Percentiles rank a stretch among this genome's conserved stretches.
phyloP scores from a whole-genome alignment of 305 asterid genomes.

The Rubia tinctorum region DNA sequence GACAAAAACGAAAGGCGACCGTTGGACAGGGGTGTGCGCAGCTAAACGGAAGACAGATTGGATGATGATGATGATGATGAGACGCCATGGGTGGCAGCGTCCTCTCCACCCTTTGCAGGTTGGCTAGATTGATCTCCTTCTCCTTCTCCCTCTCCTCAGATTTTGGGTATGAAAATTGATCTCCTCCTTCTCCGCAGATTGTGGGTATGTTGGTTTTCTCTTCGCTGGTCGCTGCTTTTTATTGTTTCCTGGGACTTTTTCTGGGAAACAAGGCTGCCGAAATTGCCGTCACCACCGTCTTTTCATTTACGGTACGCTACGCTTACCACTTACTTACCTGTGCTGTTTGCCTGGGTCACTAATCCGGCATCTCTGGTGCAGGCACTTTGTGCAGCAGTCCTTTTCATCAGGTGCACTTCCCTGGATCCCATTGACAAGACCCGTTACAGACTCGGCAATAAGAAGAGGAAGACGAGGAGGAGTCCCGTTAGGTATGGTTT shows the following conservation, averaged over 20 bases:
- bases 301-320: conserved; percentile 57
- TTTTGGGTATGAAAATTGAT: background rate
- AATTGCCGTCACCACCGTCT: conserved; percentile 54
- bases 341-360: background rate
- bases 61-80: conserved; percentile 3
- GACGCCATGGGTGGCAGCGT: conserved; percentile 99
- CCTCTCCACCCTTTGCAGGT: conserved; percentile 96
- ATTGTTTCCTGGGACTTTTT: conserved; percentile 81
- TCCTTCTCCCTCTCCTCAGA: background rate
- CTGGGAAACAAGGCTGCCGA: conserved; percentile 62
- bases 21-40: background rate
- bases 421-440: conserved; percentile 81
- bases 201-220: conserved; percentile 74
- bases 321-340: too few species aligned
- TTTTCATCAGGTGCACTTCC: conserved; percentile 72
- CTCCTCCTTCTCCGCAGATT: conserved; percentile 34
- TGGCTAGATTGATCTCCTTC: background rate
- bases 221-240: conserved; percentile 62
- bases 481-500: conserved; percentile 34
- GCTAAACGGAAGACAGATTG: background rate
- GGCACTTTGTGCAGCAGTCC: conserved; percentile 68
- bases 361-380: conserved; percentile 12
- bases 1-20: background rate
- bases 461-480: conserved; percentile 30
- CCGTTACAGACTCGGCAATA: conserved; percentile 43